phyloP scores from a whole-genome alignment of 805 yeast genomes.

The Kurtzmaniella fragi region DNA sequence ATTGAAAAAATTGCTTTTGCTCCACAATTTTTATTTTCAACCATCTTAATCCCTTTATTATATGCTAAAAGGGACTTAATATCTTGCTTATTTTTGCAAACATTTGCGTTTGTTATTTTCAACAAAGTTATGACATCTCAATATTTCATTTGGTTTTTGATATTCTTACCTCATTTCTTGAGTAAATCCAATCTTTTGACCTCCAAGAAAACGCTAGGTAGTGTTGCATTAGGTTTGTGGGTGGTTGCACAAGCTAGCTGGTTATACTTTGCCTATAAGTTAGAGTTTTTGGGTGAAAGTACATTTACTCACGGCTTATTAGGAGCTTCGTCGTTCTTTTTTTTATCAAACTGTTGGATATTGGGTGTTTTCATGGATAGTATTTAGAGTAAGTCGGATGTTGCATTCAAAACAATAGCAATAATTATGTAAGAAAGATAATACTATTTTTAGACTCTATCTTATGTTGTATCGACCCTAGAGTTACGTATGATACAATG shows the following conservation, averaged over 20 bases:
- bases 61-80: slow-evolving; percentile 28
- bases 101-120: slow-evolving; percentile 40
- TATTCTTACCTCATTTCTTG: slow-evolving; percentile 72
- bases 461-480: too few species aligned
- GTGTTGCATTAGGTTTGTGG: slow-evolving; percentile 53
- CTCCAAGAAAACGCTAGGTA: slow-evolving; percentile 28
- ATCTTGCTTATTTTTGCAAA: slow-evolving; percentile 35
- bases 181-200: slow-evolving; percentile 35
- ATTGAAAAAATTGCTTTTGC: slow-evolving; percentile 65
- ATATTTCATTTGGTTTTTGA: slow-evolving; percentile 91
- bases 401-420: too few species aligned
- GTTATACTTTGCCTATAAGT: slow-evolving; percentile 70
- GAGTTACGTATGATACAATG: too few species aligned
- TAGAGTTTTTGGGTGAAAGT: slow-evolving; percentile 73
- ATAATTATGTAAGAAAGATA: too few species aligned
- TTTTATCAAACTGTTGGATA: slow-evolving; percentile 56
- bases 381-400: neutral
- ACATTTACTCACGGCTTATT: slow-evolving; percentile 61
- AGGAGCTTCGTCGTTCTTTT: slow-evolving; percentile 52
- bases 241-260: slow-evolving; percentile 65
- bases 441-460: too few species aligned
- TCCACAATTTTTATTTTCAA: slow-evolving; percentile 70
- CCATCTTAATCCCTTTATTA: slow-evolving; percentile 51
- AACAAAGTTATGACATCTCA: slow-evolving; percentile 81
- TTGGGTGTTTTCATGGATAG: slow-evolving; percentile 50